phyloP scores from a whole-genome alignment of 768 basidiomycete species.

The Exsudoporus frostii region DNA sequence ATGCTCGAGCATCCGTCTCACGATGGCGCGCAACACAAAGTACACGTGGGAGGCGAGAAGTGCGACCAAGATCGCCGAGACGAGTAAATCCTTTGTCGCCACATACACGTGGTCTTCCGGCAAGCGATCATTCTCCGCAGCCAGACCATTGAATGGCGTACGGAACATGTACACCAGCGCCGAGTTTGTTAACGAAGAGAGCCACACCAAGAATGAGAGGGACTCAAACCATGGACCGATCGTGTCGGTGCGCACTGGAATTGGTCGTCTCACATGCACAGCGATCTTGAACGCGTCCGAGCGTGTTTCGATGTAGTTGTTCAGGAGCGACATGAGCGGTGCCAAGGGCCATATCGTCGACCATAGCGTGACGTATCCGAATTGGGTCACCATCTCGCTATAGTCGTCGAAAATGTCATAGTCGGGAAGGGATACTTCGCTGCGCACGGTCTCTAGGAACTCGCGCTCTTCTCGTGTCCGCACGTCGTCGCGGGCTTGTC shows the following conservation, averaged over 20 bases:
- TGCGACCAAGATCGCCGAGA: slow-evolving; percentile 69
- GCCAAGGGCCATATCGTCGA: slow-evolving; percentile 93
- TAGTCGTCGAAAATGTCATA: slow-evolving; percentile 87
- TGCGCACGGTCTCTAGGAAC: slow-evolving; percentile 75
- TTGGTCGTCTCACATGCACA: slow-evolving; percentile 76
- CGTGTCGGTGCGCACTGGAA: slow-evolving; percentile 83
- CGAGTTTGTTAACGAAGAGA: slow-evolving; percentile 82
- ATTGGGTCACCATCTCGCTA: slow-evolving; percentile 94
- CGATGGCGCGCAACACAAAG: slow-evolving; percentile 56
- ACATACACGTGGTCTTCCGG: slow-evolving; percentile 21
- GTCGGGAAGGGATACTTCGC: slow-evolving; percentile 74
- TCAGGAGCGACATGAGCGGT: slow-evolving; percentile 83
- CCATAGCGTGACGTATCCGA: slow-evolving; percentile 92
- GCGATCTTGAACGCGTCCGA: slow-evolving; percentile 96
- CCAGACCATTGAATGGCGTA: slow-evolving; percentile 33
- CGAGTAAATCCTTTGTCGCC: slow-evolving; percentile 49
- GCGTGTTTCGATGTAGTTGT: slow-evolving; percentile 89
- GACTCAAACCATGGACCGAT: slow-evolving; percentile 95
- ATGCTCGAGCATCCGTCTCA: slow-evolving; percentile 70
- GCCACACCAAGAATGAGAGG: slow-evolving; percentile 85
- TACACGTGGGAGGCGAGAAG: slow-evolving; percentile 87
- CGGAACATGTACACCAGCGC: slow-evolving; percentile 91
- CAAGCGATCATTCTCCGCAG: not conserved
- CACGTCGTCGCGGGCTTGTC: slow-evolving; percentile 28
- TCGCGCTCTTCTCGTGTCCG: slow-evolving; percentile 61